A percentile compares a stretch with the other conserved stretches of the same genome.
These are phyloP conservation scores for Sporothrix inflata DNA, from an alignment of 2,329 filamentous ascomycete genomes.

Conservation along the genomic window DNA sequence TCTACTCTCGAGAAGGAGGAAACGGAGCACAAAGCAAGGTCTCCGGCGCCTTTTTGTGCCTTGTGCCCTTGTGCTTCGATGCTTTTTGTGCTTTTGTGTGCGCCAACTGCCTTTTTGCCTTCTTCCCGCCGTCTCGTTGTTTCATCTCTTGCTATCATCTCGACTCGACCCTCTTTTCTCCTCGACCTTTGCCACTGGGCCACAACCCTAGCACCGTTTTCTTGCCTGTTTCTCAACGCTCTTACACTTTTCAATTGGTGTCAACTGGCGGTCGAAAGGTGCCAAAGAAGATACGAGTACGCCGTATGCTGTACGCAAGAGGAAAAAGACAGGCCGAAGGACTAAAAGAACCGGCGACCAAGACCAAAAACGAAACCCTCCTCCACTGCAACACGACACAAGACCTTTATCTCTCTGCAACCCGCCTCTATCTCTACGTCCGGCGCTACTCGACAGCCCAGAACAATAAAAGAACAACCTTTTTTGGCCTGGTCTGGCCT, in stretches of 20 bases:
- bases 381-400: conserved; percentile 8
- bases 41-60: not conserved
- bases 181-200: conserved; percentile 13
- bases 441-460: conserved; percentile 27
- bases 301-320: not conserved
- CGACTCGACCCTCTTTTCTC: conserved; percentile 16
- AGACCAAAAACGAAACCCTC: not conserved
- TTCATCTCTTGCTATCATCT: not conserved
- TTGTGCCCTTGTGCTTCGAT: not conserved
- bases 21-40: not conserved
- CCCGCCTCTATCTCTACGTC: conserved; percentile 20
- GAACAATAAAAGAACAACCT: conserved; percentile 22
- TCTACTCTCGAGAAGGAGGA: not conserved
- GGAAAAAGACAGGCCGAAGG: not conserved
- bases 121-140: not conserved
- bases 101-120: conserved; percentile 2
- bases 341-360: not conserved
- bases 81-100: not conserved
- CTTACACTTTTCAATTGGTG: conserved; percentile 3
- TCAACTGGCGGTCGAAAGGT: not conserved
- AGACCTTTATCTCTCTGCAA: conserved; percentile 20
- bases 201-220: conserved; percentile 5
- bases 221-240: not conserved
- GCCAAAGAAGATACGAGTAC: not conserved
- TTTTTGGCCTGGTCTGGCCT: not conserved